Percentiles rank a stretch among this genome's conserved stretches.
These are phyloP conservation scores for Aspergillus hiratsukae DNA, from an alignment of 2,329 filamentous ascomycete species.

Conservation along the genomic window DNA sequence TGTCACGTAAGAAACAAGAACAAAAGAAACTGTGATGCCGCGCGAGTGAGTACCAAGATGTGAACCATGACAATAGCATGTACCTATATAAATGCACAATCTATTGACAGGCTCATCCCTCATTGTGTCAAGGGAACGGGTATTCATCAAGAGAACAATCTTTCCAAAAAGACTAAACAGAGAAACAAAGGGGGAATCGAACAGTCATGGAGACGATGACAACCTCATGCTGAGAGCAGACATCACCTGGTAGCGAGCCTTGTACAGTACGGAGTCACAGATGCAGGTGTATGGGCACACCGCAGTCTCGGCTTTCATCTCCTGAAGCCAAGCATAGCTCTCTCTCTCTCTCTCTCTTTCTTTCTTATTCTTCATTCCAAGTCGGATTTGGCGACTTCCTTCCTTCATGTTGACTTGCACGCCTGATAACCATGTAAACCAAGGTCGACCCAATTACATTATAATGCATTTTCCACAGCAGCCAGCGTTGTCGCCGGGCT, in stretches of 20 bases:
- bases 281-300: slow-evolving; percentile 18
- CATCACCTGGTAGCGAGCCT: slow-evolving; percentile 26
- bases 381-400: slow-evolving; percentile 6
- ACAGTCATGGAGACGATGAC: slow-evolving; percentile 37
- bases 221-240: slow-evolving; percentile 29
- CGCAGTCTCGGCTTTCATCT: slow-evolving; percentile 17
- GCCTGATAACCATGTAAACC: slow-evolving; percentile 11
- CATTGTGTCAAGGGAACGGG: slow-evolving; percentile 19
- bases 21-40: slow-evolving; percentile 3
- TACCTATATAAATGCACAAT: slow-evolving; percentile 20
- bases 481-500: slow-evolving; percentile 50
- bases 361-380: slow-evolving; percentile 10
- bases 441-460: slow-evolving; percentile 51
- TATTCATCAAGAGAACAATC: slow-evolving; percentile 23
- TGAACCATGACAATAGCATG: slow-evolving; percentile 16
- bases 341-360: slow-evolving; percentile 15
- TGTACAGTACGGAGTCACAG: slow-evolving; percentile 22
- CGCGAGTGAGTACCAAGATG: slow-evolving; percentile 4
- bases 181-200: slow-evolving; percentile 39
- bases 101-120: slow-evolving; percentile 30
- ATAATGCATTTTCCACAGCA: slow-evolving; percentile 85
- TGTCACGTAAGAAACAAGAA: not conserved
- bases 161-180: slow-evolving; percentile 24
- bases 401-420: slow-evolving; percentile 18
- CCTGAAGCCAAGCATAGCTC: slow-evolving; percentile 10